Conservation (phyloP, 257 asterid species). For the Coffea eugenioides region DNA sequence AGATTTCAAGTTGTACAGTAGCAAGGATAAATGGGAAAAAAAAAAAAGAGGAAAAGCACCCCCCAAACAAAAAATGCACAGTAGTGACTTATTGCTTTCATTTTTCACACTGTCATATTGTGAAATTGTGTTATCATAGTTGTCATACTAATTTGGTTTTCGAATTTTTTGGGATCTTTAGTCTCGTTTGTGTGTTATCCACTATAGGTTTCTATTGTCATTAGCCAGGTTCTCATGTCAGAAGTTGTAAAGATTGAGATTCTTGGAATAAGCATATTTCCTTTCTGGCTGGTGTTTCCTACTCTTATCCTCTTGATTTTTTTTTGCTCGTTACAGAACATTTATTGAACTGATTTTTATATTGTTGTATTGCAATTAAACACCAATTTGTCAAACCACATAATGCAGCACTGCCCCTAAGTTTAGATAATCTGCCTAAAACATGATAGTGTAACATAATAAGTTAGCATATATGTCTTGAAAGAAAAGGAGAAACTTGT, state of each 20-base stretch:
- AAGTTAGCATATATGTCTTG: neutral
- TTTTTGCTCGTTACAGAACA: neutral
- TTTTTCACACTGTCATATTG: neutral
- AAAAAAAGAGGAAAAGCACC: neutral
- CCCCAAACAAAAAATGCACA: conserved; percentile 5
- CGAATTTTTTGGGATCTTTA: neutral
- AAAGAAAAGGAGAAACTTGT: neutral
- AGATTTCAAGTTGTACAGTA: conserved; percentile 1
- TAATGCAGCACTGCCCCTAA: neutral
- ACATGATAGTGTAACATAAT: neutral
- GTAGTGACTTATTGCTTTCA: neutral
- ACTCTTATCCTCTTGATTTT: no score
- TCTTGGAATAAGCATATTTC: neutral
- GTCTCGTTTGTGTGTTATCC: neutral
- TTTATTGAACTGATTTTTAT: neutral
- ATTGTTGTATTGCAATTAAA: neutral
- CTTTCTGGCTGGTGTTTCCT: neutral
- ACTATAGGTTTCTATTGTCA: neutral
- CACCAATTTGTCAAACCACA: neutral
- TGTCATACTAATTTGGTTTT: neutral
- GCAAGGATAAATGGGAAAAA: conserved; percentile 17
- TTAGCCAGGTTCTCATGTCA: neutral
- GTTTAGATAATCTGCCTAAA: neutral
- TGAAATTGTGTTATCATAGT: neutral
- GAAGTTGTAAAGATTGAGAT: neutral